Evolutionary conservation across 257 asterid species (phyloP).

Genomic region (Salvia hispanica): DNA sequence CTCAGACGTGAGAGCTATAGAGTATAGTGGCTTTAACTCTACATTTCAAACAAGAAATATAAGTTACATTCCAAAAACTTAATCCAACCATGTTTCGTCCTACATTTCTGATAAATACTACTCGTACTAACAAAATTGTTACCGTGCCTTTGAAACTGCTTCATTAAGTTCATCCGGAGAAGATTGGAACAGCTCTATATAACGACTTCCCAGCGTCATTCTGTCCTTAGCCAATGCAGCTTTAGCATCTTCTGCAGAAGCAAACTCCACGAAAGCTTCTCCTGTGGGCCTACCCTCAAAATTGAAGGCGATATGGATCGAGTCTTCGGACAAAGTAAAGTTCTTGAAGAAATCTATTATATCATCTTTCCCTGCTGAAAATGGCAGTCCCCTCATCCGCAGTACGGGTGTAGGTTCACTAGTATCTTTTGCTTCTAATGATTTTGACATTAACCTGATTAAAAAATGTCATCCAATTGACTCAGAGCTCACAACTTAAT

Average conservation of each 20-base stretch:
- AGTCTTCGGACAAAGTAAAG: constrained; percentile 62
- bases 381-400: constrained; percentile 70
- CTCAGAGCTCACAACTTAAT: constrained; percentile 10
- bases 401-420: constrained; percentile 60
- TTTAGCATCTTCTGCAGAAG: constrained; percentile 69
- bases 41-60: neutral
- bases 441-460: constrained; percentile 58
- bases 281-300: constrained; percentile 80
- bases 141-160: constrained; percentile 57
- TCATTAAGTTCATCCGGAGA: constrained; percentile 65
- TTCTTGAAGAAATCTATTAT: constrained; percentile 78
- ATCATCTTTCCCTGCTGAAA: constrained; percentile 87
- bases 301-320: constrained; percentile 58
- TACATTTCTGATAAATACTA: neutral
- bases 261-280: constrained; percentile 92
- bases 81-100: neutral
- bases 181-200: constrained; percentile 77
- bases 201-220: constrained; percentile 91
- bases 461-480: neutral
- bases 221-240: constrained; percentile 81
- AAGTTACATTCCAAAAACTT: neutral
- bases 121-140: constrained; percentile 32
- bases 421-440: constrained; percentile 59
- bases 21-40: neutral
- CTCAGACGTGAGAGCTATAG: neutral